Conservation (phyloP, 2,329 filamentous ascomycete genomes). For the Trichoderma asperellum region DNA sequence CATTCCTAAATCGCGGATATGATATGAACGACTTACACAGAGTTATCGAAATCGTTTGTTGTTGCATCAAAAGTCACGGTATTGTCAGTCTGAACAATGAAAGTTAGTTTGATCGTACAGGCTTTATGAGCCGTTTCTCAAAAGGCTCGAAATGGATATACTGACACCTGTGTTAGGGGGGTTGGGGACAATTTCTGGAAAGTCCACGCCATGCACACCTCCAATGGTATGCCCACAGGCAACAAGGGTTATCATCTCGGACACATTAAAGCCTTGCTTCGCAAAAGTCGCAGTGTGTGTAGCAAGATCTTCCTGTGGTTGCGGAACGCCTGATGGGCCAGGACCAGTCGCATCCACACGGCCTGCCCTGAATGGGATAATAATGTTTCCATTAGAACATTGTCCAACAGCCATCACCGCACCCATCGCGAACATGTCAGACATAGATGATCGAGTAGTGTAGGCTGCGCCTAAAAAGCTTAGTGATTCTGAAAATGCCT, state of each 20-base stretch:
- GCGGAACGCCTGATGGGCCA: slow-evolving; percentile 5
- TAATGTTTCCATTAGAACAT: slow-evolving; percentile 2
- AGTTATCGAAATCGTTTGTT: slow-evolving; percentile 8
- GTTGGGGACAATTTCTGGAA: slow-evolving; percentile 18
- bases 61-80: slow-evolving; percentile 14
- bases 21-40: background rate
- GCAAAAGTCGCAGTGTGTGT: slow-evolving; percentile 8
- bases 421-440: background rate
- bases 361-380: slow-evolving; percentile 7
- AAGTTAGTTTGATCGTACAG: background rate
- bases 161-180: background rate
- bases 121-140: background rate
- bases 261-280: slow-evolving; percentile 3
- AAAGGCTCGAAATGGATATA: background rate
- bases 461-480: background rate
- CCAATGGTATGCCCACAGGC: slow-evolving; percentile 13
- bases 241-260: slow-evolving; percentile 15
- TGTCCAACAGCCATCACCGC: background rate
- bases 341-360: slow-evolving; percentile 11
- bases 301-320: slow-evolving; percentile 6
- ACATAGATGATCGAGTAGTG: background rate
- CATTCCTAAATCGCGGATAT: no score
- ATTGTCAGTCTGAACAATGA: background rate
- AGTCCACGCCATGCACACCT: slow-evolving; percentile 16
- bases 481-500: background rate